These are phyloP conservation scores for Priceomyces melissophilus DNA, from an alignment of 805 yeast genomes.

Conservation along the genomic window DNA sequence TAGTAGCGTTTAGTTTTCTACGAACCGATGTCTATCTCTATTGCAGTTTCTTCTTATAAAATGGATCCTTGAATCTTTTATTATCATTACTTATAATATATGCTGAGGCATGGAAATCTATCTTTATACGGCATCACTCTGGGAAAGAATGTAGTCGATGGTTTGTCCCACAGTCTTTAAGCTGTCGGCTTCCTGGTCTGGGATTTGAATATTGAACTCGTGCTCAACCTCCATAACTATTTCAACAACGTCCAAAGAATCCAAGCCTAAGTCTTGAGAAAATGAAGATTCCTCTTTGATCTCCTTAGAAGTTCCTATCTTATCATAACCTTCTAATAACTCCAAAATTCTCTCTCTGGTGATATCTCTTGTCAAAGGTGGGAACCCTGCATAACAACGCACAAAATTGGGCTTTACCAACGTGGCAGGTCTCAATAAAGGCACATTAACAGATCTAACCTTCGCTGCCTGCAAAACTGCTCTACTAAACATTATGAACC, in stretches of 20 bases:
- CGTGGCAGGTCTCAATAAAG: too few species aligned
- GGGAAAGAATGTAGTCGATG: constrained; percentile 39
- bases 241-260: constrained; percentile 46
- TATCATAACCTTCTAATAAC: constrained; percentile 62
- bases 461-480: constrained; percentile 24
- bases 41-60: too few species aligned
- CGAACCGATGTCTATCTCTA: too few species aligned
- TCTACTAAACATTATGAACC: constrained; percentile 29
- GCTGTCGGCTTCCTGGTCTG: constrained; percentile 44
- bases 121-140: constrained; percentile 38
- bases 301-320: constrained; percentile 39
- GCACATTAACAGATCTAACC: constrained; percentile 1
- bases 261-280: constrained; percentile 43
- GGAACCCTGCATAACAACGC: constrained; percentile 52
- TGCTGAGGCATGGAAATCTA: too few species aligned
- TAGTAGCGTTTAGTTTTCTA: too few species aligned
- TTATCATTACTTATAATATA: too few species aligned
- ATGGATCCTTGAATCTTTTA: too few species aligned
- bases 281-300: constrained; percentile 35
- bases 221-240: constrained; percentile 47
- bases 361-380: constrained; percentile 59
- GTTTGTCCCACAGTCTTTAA: constrained; percentile 47
- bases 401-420: constrained; percentile 9
- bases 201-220: constrained; percentile 46
- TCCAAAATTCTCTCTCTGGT: constrained; percentile 61